Evolutionary conservation across 495 filamentous ascomycete species (phyloP), one percentile per base, ranked within the genome.

Genomic region (Melanomma pulvis-pyrius): DNA sequence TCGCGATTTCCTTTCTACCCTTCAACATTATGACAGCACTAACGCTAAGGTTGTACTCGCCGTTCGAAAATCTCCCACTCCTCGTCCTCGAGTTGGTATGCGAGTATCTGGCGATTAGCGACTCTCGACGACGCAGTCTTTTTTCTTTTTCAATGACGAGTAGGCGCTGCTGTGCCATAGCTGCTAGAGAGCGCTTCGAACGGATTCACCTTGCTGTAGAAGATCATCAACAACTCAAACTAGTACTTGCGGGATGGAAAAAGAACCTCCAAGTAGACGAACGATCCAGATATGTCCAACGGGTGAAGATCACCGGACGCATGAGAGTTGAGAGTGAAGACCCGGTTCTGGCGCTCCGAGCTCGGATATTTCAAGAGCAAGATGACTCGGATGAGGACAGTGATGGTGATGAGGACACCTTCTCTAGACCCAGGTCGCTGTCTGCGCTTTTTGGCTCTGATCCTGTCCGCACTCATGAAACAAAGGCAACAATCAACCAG

Each of bases 111-210:
- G 4, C 48, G 4, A 7, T 2, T 34, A 29, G 30, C 36, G 29
- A 41, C 34, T 55, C 60, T 21, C 17, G 24, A 29, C 48, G 30
- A 1, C 28, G 29, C 32, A 63, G 60, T 48, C 48, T 63, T 17
- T 63, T 53, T 29, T 48, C 48, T 8, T 63, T 63, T 48, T 21
- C 60, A 17, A n/a, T 36, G 2, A 26, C 49, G 1, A 63, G 60
- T 19, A 54, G 55, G 50, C 60, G 48, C 2, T 63, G 60, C 19
- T 53, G 19, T 44, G 48, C 32, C 1, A 48, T 29, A 7, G 47
- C 60, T 12, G 39, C 2, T 28, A 54, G 36, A 44, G 29, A 63
- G 36, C 60, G 60, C 15, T 63, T 63, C 21, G 32, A 47, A n/a
- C 60, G 47, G 28, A 41, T 63, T 21, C 50, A 6, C 1, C 4